Evolutionary conservation across 495 filamentous ascomycete species (phyloP).

Genomic region (Tetracladium setigerum): DNA sequence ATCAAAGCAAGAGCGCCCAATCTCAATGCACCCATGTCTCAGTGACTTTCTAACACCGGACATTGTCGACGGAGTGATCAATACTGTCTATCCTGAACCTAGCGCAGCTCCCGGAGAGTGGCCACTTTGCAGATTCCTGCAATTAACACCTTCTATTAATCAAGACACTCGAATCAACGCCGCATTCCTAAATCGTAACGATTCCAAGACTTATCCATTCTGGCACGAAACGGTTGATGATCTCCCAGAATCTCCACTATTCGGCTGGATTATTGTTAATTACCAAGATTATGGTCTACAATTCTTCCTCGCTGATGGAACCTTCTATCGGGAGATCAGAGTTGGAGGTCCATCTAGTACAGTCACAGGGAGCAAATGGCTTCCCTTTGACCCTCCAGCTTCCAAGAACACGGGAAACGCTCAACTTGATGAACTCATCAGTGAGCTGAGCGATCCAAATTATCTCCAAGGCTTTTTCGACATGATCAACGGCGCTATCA

Average conservation of each 20-base stretch:
- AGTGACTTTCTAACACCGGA: neutral
- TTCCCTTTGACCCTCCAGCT: constrained; percentile 23
- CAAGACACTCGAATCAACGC: constrained; percentile 38
- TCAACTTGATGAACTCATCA: constrained; percentile 31
- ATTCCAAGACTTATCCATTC: neutral
- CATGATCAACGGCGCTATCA: constrained; percentile 27
- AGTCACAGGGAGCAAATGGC: constrained; percentile 21
- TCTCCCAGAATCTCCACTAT: constrained; percentile 41
- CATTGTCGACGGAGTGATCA: neutral
- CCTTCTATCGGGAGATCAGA: constrained; percentile 43
- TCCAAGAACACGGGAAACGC: neutral
- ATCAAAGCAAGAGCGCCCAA: constrained; percentile 1
- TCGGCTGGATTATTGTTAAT: constrained; percentile 48
- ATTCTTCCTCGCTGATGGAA: constrained; percentile 39
- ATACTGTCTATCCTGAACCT: neutral
- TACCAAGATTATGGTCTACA: constrained; percentile 40
- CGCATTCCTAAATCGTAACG: constrained; percentile 21
- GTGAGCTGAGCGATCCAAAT: constrained; percentile 8
- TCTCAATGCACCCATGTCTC: constrained; percentile 31
- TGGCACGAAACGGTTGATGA: constrained; percentile 25
- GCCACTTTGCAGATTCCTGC: constrained; percentile 29
- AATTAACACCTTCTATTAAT: constrained; percentile 42
- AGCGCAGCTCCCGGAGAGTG: constrained; percentile 8
- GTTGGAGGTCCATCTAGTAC: constrained; percentile 23
- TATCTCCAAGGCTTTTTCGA: constrained; percentile 32